Conservation (phyloP, 208 protist species). For the Crithidia brevicula region DNA sequence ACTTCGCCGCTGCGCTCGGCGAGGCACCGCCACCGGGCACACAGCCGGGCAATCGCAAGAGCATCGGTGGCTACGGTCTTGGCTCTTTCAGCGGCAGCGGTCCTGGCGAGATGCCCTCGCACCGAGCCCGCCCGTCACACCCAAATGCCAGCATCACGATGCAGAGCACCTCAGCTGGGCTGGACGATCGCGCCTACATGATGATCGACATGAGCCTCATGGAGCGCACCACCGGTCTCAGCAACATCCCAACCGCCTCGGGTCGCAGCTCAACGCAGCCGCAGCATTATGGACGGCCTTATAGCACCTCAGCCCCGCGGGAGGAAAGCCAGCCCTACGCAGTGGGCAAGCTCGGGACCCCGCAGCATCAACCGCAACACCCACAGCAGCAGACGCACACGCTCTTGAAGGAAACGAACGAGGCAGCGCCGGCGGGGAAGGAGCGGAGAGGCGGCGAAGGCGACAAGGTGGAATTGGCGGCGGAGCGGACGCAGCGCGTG, state of each 20-base stretch:
- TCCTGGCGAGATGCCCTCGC: background rate
- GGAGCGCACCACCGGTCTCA: background rate
- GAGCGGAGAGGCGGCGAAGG: background rate
- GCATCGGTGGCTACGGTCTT: background rate
- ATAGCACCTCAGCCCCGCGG: background rate
- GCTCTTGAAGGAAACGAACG: background rate
- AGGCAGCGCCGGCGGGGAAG: background rate
- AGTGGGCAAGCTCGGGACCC: background rate
- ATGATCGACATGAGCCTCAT: slow-evolving; percentile 10
- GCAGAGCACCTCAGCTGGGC: background rate
- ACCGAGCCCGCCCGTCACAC: background rate
- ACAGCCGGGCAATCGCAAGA: background rate
- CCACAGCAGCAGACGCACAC: slow-evolving; percentile 1
- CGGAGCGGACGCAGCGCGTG: slow-evolving; percentile 11
- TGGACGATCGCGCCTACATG: slow-evolving; percentile 12
- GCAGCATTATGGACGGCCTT: background rate
- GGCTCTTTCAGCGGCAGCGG: slow-evolving; percentile 8
- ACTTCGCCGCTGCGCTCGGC: background rate
- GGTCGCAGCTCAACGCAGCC: slow-evolving; percentile 1
- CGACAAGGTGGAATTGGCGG: background rate
- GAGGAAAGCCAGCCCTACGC: background rate
- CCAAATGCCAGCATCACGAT: slow-evolving; percentile 3
- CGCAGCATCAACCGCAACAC: background rate
- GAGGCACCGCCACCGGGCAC: background rate
- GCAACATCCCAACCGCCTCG: background rate